Percentiles rank a stretch among this genome's conserved stretches.
phyloP scores from a whole-genome alignment of 768 basidiomycete species.

The Lactarius vividus region DNA sequence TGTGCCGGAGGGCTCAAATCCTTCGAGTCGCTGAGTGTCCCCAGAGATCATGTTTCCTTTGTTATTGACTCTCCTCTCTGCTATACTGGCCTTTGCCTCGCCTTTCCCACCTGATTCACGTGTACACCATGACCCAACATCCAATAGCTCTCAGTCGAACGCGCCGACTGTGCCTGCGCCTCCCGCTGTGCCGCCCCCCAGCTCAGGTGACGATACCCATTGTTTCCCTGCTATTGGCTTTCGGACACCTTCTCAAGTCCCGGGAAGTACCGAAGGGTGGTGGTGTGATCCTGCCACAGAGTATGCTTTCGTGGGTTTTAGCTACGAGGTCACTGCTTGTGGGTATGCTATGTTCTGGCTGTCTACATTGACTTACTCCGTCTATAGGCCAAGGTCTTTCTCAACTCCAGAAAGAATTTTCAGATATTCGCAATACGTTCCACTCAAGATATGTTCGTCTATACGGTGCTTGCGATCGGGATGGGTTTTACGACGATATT shows the following conservation, averaged over 20 bases:
- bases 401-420: conserved; percentile 54
- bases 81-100: not conserved
- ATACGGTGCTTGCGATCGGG: conserved; percentile 42
- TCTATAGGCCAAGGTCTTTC: conserved; percentile 53
- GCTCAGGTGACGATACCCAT: too few relatives aligned
- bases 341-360: conserved; percentile 27
- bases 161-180: not conserved
- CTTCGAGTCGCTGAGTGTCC: not conserved
- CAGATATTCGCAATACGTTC: conserved; percentile 56
- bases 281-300: conserved; percentile 63
- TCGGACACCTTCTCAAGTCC: conserved; percentile 51
- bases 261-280: conserved; percentile 35
- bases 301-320: conserved; percentile 75
- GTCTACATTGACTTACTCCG: conserved; percentile 10
- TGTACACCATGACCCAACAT: not conserved
- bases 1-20: not conserved
- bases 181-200: not conserved
- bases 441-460: conserved; percentile 62
- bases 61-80: not conserved
- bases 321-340: conserved; percentile 71
- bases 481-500: conserved; percentile 51
- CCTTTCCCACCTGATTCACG: not conserved
- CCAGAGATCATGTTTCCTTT: conserved; percentile 1
- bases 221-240: conserved; percentile 48
- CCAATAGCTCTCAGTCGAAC: not conserved